phyloP scores from a whole-genome alignment of 257 asterid species.

The Gentiana straminea region DNA sequence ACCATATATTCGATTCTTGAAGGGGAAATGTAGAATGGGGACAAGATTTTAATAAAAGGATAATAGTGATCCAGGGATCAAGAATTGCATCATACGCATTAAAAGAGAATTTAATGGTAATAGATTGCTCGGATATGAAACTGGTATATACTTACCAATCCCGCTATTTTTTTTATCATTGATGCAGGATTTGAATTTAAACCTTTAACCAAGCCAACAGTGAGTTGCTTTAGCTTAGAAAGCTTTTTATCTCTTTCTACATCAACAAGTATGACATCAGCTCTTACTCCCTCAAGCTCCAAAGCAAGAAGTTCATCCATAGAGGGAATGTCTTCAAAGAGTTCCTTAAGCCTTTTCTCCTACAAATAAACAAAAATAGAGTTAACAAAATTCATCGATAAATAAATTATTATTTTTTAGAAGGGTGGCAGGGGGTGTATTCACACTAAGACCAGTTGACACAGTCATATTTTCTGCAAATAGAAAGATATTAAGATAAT shows the following conservation, averaged over 20 bases:
- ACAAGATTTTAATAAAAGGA: too few relatives aligned
- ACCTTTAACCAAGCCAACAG: slow-evolving; percentile 69
- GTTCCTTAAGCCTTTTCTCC: slow-evolving; percentile 96
- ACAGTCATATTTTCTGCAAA: background rate
- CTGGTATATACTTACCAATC: slow-evolving; percentile 46
- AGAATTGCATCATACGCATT: too few relatives aligned
- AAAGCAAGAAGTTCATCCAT: slow-evolving; percentile 65
- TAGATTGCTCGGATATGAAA: background rate
- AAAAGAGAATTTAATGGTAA: background rate
- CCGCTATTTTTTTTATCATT: slow-evolving; percentile 80
- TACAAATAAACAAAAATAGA: slow-evolving; percentile 18
- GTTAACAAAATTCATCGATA: background rate
- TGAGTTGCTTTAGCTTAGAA: slow-evolving; percentile 83
- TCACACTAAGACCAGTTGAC: too few relatives aligned
- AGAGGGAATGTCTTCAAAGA: slow-evolving; percentile 68
- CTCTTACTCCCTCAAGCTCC: slow-evolving; percentile 73
- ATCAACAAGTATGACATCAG: slow-evolving; percentile 76
- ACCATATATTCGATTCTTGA: too few relatives aligned
- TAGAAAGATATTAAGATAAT: background rate
- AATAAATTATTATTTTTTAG: background rate
- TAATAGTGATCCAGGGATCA: too few relatives aligned
- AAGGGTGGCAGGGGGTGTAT: too few relatives aligned
- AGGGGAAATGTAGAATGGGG: too few relatives aligned
- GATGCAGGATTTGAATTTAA: slow-evolving; percentile 58
- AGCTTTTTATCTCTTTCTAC: slow-evolving; percentile 81